Evolutionary conservation across 2,329 filamentous ascomycete species (phyloP), one percentile per base, ranked within the genome.

Genomic region (Aureobasidium zeae): DNA sequence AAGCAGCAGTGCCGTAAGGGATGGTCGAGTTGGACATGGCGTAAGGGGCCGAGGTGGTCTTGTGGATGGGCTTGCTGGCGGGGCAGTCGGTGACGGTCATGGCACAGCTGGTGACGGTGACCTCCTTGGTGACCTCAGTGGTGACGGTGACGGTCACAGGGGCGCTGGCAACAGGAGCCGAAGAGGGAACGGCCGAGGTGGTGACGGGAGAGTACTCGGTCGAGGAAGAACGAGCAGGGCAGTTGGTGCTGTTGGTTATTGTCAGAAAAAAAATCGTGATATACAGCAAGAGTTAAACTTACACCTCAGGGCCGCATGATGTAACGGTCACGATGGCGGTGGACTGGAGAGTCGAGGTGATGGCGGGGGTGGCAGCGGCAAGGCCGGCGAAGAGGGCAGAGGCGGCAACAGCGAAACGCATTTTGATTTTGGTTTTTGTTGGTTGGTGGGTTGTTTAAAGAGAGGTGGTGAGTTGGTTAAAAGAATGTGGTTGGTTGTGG

Each of bases 81-180:
- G 63, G 62, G 51, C 64, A 67, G 52, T 59, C 52, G 26, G 57
- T 60, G 16, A 63, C 58, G 31, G 54, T 55, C 19, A 61, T 54
- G 7, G 57, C 61, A 51, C 64, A 65, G 52, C 61, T 57, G 44
- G 59, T 62, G 52, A 66, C 54, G 29, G 65, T 68, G 43, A 64
- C 54, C 7, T 49, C 38, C n/a, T 49, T 26, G 30, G 55, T 57
- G 48, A 48, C 48, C 51, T 54, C 54, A 20, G 53, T 42, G 24
- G 51, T 53, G 25, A 42, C 37, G n/a, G 44, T 35, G 22, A 22
- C 16, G 16, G 12, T 31, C 10, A 12, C 19, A 7, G 17, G 9
- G 5, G 45, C 26, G 11, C 37, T 24, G 11, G 45, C 37, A 11
- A 41, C 30, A 15, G 31, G 24, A 11, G 25, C 29, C 22, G 36